Percentiles rank a stretch among this genome's conserved stretches.
These are phyloP conservation scores for Candida tetrigidarum DNA, from an alignment of 1,139 yeast genomes.

Conservation along the genomic window DNA sequence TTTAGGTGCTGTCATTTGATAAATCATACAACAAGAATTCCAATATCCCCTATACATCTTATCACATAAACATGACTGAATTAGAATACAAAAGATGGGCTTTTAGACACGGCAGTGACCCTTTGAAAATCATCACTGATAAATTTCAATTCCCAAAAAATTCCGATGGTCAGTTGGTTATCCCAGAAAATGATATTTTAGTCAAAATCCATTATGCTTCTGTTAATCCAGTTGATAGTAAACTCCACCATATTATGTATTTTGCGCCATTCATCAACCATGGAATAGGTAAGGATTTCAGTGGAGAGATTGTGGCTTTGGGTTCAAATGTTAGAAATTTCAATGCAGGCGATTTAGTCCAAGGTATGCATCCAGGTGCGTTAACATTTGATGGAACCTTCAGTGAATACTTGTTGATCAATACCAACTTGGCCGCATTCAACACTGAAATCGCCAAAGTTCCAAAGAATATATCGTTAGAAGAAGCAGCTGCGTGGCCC, in stretches of 20 bases:
- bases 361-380: conserved; percentile 51
- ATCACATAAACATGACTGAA: not conserved
- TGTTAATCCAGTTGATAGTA: conserved; percentile 68
- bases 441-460: conserved; percentile 41
- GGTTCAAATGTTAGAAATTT: conserved; percentile 43
- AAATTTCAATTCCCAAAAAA: not conserved
- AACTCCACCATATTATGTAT: conserved; percentile 43
- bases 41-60: not conserved
- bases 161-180: conserved; percentile 10
- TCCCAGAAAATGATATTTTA: conserved; percentile 48
- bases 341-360: conserved; percentile 64
- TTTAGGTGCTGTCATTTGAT: no score
- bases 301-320: conserved; percentile 63
- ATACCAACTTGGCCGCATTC: conserved; percentile 23
- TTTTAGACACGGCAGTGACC: not conserved
- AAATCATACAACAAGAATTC: not conserved
- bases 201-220: conserved; percentile 62
- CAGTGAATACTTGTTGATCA: conserved; percentile 44
- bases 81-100: conserved; percentile 4
- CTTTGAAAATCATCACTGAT: conserved; percentile 4
- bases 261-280: conserved; percentile 6
- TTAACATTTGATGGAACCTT: conserved; percentile 55
- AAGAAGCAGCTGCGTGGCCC: conserved; percentile 63
- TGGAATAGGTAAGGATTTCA: conserved; percentile 70
- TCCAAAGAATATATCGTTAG: conserved; percentile 51